Conservation (phyloP, 2,329 filamentous ascomycete genomes). For the Clarireedia hainanense region DNA sequence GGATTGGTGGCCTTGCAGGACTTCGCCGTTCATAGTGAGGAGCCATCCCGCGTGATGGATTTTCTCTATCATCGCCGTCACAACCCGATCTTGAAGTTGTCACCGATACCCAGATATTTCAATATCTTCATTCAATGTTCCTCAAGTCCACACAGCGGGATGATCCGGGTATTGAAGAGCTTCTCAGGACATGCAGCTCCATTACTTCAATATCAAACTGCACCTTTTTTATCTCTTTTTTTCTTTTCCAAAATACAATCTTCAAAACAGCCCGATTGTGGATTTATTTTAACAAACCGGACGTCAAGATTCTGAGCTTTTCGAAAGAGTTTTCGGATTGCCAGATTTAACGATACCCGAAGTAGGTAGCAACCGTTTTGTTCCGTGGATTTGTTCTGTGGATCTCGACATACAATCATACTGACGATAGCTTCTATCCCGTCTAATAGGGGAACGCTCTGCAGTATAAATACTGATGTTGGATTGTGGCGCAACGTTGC, state of each 20-base stretch:
- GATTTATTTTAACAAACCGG: neutral
- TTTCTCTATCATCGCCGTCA: neutral
- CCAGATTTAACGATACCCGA: neutral
- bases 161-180: neutral
- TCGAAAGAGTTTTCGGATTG: neutral
- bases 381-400: neutral
- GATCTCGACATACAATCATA: neutral
- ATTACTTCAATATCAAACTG: neutral
- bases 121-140: neutral
- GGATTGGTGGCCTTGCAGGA: neutral
- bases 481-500: neutral
- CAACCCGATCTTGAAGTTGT: neutral
- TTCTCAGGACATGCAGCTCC: neutral
- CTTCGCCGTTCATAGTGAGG: neutral
- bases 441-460: neutral
- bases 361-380: neutral
- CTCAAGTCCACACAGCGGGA: neutral
- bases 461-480: neutral
- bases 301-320: neutral
- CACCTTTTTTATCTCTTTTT: neutral
- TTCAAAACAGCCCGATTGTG: neutral
- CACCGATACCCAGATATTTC: neutral
- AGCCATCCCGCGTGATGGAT: neutral
- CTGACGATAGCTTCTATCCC: neutral
- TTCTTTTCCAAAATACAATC: neutral